A percentile compares a stretch with the other conserved stretches of the same genome.
phyloP scores from a whole-genome alignment of 345 rosid species.

The Arabis hirsuta region DNA sequence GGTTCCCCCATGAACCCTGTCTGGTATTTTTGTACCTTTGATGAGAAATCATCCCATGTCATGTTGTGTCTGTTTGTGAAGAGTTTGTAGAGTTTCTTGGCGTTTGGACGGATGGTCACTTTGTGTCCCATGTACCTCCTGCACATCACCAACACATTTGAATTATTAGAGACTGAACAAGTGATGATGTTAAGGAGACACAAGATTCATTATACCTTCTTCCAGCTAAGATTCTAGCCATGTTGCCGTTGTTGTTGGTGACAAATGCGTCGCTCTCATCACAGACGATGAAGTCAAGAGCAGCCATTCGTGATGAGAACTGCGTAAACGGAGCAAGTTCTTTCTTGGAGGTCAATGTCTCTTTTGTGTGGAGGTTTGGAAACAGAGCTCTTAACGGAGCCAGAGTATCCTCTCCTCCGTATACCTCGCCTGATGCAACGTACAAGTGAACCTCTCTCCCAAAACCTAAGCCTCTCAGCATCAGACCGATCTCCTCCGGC shows the following conservation, averaged over 20 bases:
- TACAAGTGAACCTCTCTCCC: conserved; percentile 84
- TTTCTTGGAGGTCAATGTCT: conserved; percentile 67
- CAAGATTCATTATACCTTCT: conserved; percentile 56
- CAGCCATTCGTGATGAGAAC: conserved; percentile 94
- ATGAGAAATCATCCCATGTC: conserved; percentile 87
- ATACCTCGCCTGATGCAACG: conserved; percentile 91
- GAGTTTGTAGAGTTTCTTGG: conserved; percentile 68
- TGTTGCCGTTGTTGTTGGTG: conserved; percentile 96
- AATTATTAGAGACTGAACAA: conserved; percentile 1
- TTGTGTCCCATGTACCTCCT: conserved; percentile 96
- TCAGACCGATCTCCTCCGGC: conserved; percentile 91
- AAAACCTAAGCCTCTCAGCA: conserved; percentile 85
- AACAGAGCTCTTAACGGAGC: conserved; percentile 82
- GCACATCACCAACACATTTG: conserved; percentile 29
- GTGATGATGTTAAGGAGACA: conserved; percentile 11
- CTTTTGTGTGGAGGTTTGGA: conserved; percentile 87
- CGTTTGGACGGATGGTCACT: conserved; percentile 85
- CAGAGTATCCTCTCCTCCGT: conserved; percentile 83
- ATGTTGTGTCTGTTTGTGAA: conserved; percentile 66
- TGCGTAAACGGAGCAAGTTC: conserved; percentile 73
- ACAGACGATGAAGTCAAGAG: conserved; percentile 88
- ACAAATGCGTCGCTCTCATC: conserved; percentile 92
- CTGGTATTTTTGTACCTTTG: conserved; percentile 59
- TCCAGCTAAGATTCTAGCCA: conserved; percentile 95
- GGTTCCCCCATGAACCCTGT: conserved; percentile 91